Percentiles rank a stretch among this genome's conserved stretches.
Conservation (phyloP, 1,284 basidiomycete genomes). For the Tetrapyrgos nigripes region DNA sequence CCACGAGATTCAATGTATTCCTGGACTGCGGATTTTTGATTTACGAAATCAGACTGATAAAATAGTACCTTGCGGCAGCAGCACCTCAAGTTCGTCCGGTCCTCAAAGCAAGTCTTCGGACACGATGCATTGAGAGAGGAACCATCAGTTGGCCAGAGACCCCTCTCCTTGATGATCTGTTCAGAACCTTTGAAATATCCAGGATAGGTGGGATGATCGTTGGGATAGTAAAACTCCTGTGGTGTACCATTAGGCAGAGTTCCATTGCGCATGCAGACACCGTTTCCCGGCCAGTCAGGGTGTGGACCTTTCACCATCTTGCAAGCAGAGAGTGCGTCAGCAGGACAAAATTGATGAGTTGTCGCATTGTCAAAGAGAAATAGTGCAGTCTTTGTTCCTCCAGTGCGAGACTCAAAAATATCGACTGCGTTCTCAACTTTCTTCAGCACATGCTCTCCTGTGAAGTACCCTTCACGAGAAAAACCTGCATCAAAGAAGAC, state of each 20-base stretch:
- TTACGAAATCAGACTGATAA: slow-evolving; percentile 2
- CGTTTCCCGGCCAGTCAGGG: slow-evolving; percentile 37
- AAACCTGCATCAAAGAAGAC: slow-evolving; percentile 40
- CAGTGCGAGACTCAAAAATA: slow-evolving; percentile 37
- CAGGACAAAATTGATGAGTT: too few species aligned
- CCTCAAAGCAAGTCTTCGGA: too few species aligned
- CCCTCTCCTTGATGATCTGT: too few species aligned
- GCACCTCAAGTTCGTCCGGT: slow-evolving; percentile 18
- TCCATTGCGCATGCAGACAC: slow-evolving; percentile 29
- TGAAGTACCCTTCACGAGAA: slow-evolving; percentile 40
- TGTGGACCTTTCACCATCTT: too few species aligned
- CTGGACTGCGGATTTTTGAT: slow-evolving; percentile 21
- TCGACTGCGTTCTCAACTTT: slow-evolving; percentile 37
- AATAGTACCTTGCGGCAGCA: slow-evolving; percentile 20
- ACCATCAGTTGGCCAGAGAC: too few species aligned
- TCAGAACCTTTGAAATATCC: slow-evolving; percentile 41
- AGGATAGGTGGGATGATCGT: slow-evolving; percentile 33
- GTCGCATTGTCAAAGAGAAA: slow-evolving; percentile 46
- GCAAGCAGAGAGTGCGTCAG: too few species aligned
- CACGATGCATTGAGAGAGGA: too few species aligned
- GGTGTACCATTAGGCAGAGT: slow-evolving; percentile 21
- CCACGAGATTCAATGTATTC: slow-evolving; percentile 18
- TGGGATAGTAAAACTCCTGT: slow-evolving; percentile 35
- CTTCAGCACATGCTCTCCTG: slow-evolving; percentile 30
- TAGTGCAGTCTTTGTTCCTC: slow-evolving; percentile 30